A percentile compares a stretch with the other conserved stretches of the same genome.
Conservation (phyloP, 2,329 filamentous ascomycete genomes). For the Sordariomycetes sp. region DNA sequence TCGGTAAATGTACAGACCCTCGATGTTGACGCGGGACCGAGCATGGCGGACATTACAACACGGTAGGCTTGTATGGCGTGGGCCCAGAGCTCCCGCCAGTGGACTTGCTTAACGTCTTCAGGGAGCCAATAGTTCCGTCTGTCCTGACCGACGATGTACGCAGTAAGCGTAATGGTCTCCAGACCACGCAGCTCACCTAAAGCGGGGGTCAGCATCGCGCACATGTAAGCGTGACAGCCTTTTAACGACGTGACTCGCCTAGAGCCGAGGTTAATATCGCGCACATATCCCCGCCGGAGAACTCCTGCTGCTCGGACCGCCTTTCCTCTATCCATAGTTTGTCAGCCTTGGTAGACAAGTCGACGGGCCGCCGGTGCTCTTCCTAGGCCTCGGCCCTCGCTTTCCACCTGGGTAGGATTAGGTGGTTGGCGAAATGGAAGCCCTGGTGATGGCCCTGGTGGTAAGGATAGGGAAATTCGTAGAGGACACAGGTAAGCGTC, state of each 20-base stretch:
- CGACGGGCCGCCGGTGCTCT: neutral
- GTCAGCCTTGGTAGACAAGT: neutral
- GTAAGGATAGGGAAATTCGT: neutral
- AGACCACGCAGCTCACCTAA: too few relatives aligned
- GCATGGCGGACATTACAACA: neutral
- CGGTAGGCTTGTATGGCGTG: neutral
- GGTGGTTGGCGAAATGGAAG: neutral
- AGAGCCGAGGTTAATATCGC: neutral
- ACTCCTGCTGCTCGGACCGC: neutral
- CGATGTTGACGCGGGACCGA: neutral
- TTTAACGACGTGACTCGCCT: neutral
- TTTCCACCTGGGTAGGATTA: neutral
- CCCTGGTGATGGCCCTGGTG: neutral
- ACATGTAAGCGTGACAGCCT: neutral
- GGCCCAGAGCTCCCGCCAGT: neutral
- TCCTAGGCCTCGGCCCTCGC: neutral
- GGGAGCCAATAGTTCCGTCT: neutral
- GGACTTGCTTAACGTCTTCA: neutral
- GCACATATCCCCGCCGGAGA: neutral
- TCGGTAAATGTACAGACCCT: neutral
- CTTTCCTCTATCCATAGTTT: neutral
- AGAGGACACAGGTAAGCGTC: neutral
- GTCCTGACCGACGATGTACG: neutral
- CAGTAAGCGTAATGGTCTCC: too few relatives aligned
- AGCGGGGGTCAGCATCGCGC: too few relatives aligned